phyloP scores from a whole-genome alignment of 2,329 filamentous ascomycete species.

The Nemania sp. region DNA sequence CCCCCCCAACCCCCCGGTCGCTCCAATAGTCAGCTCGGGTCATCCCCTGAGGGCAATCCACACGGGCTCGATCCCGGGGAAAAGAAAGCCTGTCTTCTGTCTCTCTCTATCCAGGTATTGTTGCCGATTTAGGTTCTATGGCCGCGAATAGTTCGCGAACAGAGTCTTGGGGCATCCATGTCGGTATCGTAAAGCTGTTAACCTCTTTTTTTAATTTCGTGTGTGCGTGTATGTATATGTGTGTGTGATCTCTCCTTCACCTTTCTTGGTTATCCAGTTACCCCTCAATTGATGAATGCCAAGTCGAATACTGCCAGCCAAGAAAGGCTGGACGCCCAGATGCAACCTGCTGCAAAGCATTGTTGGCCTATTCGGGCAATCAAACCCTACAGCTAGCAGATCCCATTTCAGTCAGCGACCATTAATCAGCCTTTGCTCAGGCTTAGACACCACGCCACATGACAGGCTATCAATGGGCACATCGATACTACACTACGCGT shows the following conservation, averaged over 20 bases:
- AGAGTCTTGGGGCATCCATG: slow-evolving; percentile 9
- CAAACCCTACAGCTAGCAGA: not conserved
- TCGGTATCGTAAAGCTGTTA: slow-evolving; percentile 21
- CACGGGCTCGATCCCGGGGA: slow-evolving; percentile 21
- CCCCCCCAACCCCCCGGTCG: slow-evolving; percentile 4
- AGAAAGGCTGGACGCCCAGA: slow-evolving; percentile 23
- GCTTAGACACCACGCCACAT: slow-evolving; percentile 35
- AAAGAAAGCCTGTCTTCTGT: not conserved
- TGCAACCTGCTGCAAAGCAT: slow-evolving; percentile 12
- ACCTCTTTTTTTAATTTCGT: slow-evolving; percentile 1
- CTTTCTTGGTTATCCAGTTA: not conserved
- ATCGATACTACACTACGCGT: slow-evolving; percentile 15
- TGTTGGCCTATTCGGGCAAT: slow-evolving; percentile 30
- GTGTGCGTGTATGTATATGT: no score
- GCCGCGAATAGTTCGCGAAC: slow-evolving; percentile 3
- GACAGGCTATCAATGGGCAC: slow-evolving; percentile 14
- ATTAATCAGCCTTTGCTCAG: slow-evolving; percentile 35
- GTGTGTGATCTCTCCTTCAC: slow-evolving; percentile 3
- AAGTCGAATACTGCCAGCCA: slow-evolving; percentile 23
- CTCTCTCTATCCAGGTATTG: not conserved
- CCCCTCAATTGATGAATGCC: slow-evolving; percentile 25
- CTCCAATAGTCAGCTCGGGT: slow-evolving; percentile 15
- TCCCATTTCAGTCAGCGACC: not conserved
- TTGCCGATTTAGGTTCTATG: not conserved
- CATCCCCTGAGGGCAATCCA: not conserved